A percentile compares a stretch with the other conserved stretches of the same genome.
phyloP scores from a whole-genome alignment of 1,284 basidiomycete species.

The Melampsora americana region DNA sequence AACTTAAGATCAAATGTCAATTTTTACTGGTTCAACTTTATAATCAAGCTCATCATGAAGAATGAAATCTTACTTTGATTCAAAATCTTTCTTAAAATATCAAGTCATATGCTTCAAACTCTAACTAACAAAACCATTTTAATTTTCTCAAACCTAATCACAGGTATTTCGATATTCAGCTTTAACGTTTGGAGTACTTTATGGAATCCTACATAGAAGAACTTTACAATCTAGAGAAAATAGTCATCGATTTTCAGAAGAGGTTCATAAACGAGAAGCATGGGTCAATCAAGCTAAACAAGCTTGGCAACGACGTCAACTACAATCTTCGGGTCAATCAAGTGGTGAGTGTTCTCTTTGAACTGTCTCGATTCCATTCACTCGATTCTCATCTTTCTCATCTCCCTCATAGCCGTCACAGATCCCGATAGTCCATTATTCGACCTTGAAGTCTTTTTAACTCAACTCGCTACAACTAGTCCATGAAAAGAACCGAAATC shows the following conservation, averaged over 20 bases:
- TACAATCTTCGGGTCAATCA: slow-evolving; percentile 16
- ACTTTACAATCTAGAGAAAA: slow-evolving; percentile 81
- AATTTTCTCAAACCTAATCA: not conserved
- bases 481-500: not conserved
- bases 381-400: not conserved
- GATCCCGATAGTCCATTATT: slow-evolving; percentile 93
- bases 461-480: slow-evolving; percentile 49
- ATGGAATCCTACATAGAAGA: slow-evolving; percentile 86
- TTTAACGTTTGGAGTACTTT: slow-evolving; percentile 78
- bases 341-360: not conserved
- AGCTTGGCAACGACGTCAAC: slow-evolving; percentile 28
- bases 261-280: slow-evolving; percentile 38
- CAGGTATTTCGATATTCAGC: slow-evolving; percentile 96
- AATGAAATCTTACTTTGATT: not conserved
- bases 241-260: slow-evolving; percentile 60
- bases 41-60: not conserved
- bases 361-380: too few relatives aligned
- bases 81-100: not conserved
- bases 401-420: slow-evolving; percentile 56
- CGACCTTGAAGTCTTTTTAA: slow-evolving; percentile 87
- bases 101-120: too few relatives aligned
- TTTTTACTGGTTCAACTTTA: not conserved
- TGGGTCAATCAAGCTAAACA: slow-evolving; percentile 40
- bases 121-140: not conserved
- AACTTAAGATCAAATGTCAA: not conserved